Evolutionary conservation across 345 rosid species (phyloP).

Genomic region (Pugionium dolabratum): DNA sequence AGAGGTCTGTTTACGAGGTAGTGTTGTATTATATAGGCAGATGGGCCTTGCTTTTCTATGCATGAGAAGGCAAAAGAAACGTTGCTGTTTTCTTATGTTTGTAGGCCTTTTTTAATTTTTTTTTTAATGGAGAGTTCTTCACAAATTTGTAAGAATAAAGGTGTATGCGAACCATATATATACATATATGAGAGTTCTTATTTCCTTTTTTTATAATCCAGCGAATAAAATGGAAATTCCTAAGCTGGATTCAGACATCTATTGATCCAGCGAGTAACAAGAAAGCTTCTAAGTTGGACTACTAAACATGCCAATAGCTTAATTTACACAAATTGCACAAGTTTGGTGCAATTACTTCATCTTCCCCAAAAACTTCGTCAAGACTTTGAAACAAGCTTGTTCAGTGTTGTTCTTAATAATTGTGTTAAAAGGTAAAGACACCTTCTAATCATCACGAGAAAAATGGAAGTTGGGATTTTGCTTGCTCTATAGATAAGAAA

Average conservation of each 20-base stretch:
- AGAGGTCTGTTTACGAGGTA: constrained; percentile 19
- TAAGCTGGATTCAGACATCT: neutral
- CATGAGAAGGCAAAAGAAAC: constrained; percentile 33
- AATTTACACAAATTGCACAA: neutral
- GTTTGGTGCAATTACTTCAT: neutral
- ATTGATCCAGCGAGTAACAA: neutral
- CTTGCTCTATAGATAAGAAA: no score
- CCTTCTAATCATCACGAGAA: no score
- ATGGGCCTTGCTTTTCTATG: constrained; percentile 28
- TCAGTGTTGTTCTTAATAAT: no score
- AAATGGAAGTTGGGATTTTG: no score
- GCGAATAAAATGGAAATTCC: neutral
- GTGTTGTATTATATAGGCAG: constrained; percentile 14
- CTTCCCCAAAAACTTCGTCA: neutral
- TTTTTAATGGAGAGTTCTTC: constrained; percentile 11
- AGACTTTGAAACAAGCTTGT: no score
- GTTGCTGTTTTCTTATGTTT: constrained; percentile 19
- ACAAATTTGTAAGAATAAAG: constrained; percentile 25
- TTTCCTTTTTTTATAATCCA: neutral
- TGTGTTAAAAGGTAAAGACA: no score
- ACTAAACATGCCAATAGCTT: neutral
- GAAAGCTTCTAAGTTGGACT: neutral
- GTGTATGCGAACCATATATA: neutral
- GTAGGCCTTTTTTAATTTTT: constrained; percentile 1
- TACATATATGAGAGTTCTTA: neutral